Conservation (phyloP, 768 basidiomycete species). For the Artomyces pyxidatus region DNA sequence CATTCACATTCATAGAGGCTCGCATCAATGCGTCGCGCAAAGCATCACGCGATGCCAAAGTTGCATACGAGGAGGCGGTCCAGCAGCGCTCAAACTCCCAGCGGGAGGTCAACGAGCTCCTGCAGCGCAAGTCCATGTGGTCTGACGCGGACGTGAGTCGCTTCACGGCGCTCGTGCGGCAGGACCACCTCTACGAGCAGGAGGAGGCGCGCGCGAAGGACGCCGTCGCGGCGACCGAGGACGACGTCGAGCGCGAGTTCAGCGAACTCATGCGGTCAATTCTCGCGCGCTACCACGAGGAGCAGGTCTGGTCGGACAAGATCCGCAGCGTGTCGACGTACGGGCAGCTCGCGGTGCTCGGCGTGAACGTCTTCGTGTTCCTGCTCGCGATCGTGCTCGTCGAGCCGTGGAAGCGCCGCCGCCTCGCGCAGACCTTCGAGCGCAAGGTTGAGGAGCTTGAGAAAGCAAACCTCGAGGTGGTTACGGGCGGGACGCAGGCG, state of each 20-base stretch:
- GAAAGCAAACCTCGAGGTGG: slow-evolving; percentile 28
- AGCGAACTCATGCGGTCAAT: slow-evolving; percentile 83
- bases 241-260: slow-evolving; percentile 80
- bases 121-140: slow-evolving; percentile 94
- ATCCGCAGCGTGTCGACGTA: slow-evolving; percentile 94
- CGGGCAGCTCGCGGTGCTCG: slow-evolving; percentile 77
- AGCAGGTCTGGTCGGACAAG: slow-evolving; percentile 99
- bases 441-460: slow-evolving; percentile 55
- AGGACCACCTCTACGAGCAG: slow-evolving; percentile 84
- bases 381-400: slow-evolving; percentile 83
- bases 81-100: slow-evolving; percentile 75
- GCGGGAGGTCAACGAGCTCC: slow-evolving; percentile 90
- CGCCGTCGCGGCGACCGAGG: slow-evolving; percentile 61
- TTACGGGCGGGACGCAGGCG: background rate
- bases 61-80: slow-evolving; percentile 72
- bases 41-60: slow-evolving; percentile 66
- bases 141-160: slow-evolving; percentile 76
- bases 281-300: slow-evolving; percentile 91
- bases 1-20: slow-evolving; percentile 45
- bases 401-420: slow-evolving; percentile 92
- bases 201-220: slow-evolving; percentile 65
- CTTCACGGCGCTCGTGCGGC: slow-evolving; percentile 85
- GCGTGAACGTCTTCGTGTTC: slow-evolving; percentile 86
- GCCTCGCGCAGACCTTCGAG: slow-evolving; percentile 86
- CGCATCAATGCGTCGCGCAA: slow-evolving; percentile 59